Conservation (phyloP, 2,329 filamentous ascomycete species). For the Sclerotinia trifoliorum region DNA sequence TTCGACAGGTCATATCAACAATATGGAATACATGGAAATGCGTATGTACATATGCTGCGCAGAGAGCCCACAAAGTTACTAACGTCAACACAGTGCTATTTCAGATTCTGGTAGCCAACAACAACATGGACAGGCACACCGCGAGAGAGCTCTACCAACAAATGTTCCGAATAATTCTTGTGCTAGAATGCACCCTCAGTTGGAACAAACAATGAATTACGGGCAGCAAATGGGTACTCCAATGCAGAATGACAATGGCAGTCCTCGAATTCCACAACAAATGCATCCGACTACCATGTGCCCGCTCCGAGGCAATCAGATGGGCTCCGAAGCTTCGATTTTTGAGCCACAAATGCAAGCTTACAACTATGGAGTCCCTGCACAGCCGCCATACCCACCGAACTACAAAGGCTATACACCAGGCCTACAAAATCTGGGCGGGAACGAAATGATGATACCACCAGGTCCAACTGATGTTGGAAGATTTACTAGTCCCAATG, state of each 20-base stretch:
- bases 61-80: not conserved
- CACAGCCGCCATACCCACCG: no score
- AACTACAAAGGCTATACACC: not conserved
- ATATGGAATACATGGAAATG: not conserved
- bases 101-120: not conserved
- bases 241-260: not conserved
- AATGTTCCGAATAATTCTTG: not conserved
- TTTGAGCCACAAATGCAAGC: not conserved
- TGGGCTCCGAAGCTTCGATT: not conserved
- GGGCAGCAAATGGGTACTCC: not conserved
- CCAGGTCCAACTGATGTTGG: not conserved
- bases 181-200: not conserved
- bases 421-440: no score
- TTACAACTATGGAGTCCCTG: not conserved
- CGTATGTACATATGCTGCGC: not conserved
- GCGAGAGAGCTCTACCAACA: not conserved
- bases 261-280: no score
- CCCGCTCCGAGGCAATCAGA: not conserved
- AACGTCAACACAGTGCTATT: not conserved
- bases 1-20: not conserved
- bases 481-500: not conserved
- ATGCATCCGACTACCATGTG: not conserved
- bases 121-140: not conserved
- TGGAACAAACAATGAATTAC: not conserved
- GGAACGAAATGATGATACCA: not conserved